Conservation (phyloP, 148 eudicot species). For the Chenopodium album region DNA sequence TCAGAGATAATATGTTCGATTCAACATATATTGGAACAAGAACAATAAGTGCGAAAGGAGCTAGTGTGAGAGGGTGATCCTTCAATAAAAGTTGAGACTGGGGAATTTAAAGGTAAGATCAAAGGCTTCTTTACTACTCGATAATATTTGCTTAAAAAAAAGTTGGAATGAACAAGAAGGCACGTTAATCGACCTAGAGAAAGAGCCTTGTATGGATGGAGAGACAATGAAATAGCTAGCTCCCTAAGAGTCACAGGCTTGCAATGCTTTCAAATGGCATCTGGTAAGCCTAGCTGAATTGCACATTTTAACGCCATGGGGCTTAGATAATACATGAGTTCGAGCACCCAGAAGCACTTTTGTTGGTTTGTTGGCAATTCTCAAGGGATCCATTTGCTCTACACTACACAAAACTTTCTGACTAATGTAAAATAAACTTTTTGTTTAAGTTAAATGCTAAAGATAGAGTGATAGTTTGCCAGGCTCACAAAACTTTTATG, state of each 20-base stretch:
- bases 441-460: no score
- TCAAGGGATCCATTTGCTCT: neutral
- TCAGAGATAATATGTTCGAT: slow-evolving; percentile 13
- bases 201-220: slow-evolving; percentile 21
- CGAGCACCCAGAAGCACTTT: slow-evolving; percentile 28
- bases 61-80: slow-evolving; percentile 17
- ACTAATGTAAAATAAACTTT: no score
- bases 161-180: slow-evolving; percentile 24
- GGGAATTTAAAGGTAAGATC: slow-evolving; percentile 31
- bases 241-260: slow-evolving; percentile 24
- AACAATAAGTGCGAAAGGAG: slow-evolving; percentile 12
- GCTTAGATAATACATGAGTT: slow-evolving; percentile 21
- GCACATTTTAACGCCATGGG: slow-evolving; percentile 35
- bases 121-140: slow-evolving; percentile 11
- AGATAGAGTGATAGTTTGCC: no score
- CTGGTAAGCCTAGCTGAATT: slow-evolving; percentile 28
- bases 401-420: no score
- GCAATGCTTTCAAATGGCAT: slow-evolving; percentile 27
- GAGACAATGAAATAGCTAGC: slow-evolving; percentile 12
- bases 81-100: slow-evolving; percentile 18
- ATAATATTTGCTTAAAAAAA: neutral
- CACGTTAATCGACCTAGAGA: slow-evolving; percentile 33
- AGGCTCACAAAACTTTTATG: no score
- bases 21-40: slow-evolving; percentile 19
- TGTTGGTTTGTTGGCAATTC: neutral